A percentile compares a stretch with the other conserved stretches of the same genome.
phyloP scores from a whole-genome alignment of 306 rosid species.

The Gleditsia sinensis region DNA sequence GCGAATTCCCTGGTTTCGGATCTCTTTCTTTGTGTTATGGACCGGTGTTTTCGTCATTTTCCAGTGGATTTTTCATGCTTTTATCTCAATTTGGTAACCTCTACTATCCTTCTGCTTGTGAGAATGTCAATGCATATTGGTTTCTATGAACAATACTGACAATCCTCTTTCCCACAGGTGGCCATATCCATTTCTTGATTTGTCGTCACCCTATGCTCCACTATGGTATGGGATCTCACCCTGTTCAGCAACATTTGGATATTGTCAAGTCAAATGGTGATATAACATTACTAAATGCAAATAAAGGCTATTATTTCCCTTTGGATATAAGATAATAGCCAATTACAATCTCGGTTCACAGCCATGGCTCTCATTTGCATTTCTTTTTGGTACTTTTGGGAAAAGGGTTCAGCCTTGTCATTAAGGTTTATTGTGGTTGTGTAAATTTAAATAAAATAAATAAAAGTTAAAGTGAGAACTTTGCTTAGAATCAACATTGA shows the following conservation, averaged over 20 bases:
- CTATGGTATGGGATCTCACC: slow-evolving; percentile 56
- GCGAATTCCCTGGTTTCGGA: slow-evolving; percentile 56
- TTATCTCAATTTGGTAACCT: slow-evolving; percentile 55
- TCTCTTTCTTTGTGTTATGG: slow-evolving; percentile 74
- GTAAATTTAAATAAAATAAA: neutral
- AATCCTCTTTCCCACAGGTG: slow-evolving; percentile 58
- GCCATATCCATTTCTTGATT: slow-evolving; percentile 89
- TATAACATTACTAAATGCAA: neutral
- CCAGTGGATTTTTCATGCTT: slow-evolving; percentile 72
- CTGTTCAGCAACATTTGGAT: neutral
- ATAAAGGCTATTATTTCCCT: neutral
- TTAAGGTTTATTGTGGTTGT: neutral
- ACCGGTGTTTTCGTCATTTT: slow-evolving; percentile 62
- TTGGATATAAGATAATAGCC: neutral
- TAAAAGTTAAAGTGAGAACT: neutral
- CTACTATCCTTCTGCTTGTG: neutral
- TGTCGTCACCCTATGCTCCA: slow-evolving; percentile 70
- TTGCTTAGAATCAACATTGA: neutral
- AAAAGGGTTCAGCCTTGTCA: slow-evolving; percentile 4
- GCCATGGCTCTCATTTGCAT: neutral
- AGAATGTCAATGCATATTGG: neutral
- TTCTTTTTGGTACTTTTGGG: slow-evolving; percentile 9
- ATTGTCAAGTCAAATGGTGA: slow-evolving; percentile 6
- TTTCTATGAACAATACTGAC: slow-evolving; percentile 16
- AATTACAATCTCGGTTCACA: neutral